Evolutionary conservation across 2,329 filamentous ascomycete genomes (phyloP), one percentile per base, ranked within the genome.

Genomic region (Didymella lethalis): DNA sequence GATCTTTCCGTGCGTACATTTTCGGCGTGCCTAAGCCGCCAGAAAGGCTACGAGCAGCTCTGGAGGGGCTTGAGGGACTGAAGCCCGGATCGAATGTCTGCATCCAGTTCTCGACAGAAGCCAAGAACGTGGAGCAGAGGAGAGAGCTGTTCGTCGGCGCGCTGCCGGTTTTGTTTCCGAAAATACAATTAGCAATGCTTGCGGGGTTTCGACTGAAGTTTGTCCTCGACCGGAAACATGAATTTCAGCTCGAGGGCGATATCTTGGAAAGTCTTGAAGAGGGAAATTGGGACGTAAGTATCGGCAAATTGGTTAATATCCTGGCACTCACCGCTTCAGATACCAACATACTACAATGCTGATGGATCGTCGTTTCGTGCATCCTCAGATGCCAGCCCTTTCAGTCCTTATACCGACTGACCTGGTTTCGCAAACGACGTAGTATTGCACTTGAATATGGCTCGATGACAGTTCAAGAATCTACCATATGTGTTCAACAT

Each of bases 1-100:
- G 64, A 1, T 64, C 65, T 2, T 68, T 66, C n/a, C 54, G 63
- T 1, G 63, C 58, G 8, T 69, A 69, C 32, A 63, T 69, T 29
- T 67, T 63, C n/a, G 64, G 64, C 2, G 51, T 61, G 10, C 57
- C 63, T 2, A 67, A 61, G 34, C 61, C 54, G 26, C 59, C 62
- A 0, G 67, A 67, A 50, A 50, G 63, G 10, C 28, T 69, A 54
- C 55, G 50, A 2, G 65, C 59, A 26, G 60, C 52, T 26, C 44
- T 69, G 2, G 54, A 62, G 4, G 65, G 64, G 12, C 28, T 69
- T 16, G 54, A 61, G n/a, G 62, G 58, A 23, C 34, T 69, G 28
- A 67, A 57, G 20, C 3, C 34, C 3, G 63, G 66, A 1, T 63
- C 65, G 8, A 62, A 31, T 11, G 56, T 68, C 1, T 50, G 60